Conservation (phyloP, 495 filamentous ascomycete species). For the Staphylotrichum longicolle region DNA sequence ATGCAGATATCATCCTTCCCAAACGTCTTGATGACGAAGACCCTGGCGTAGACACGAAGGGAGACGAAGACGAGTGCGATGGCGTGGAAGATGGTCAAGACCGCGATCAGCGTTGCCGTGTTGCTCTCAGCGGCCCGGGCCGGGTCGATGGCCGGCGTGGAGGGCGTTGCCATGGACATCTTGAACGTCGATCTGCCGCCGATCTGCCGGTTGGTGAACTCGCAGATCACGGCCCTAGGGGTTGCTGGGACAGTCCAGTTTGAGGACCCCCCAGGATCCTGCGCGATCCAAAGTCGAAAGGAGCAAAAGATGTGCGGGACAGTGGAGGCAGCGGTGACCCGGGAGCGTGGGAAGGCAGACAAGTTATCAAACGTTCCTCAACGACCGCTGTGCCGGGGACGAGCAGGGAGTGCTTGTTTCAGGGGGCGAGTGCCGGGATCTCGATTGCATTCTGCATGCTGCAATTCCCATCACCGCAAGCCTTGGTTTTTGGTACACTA, state of each 20-base stretch:
- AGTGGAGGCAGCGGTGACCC: too few species aligned
- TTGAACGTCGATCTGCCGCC: slow-evolving; percentile 1
- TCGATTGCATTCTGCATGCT: background rate
- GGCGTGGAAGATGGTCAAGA: background rate
- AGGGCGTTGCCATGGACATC: background rate
- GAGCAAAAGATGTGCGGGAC: too few species aligned
- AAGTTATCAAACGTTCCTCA: background rate
- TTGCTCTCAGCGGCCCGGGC: slow-evolving; percentile 19
- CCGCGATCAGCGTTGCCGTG: background rate
- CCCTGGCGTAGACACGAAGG: slow-evolving; percentile 9
- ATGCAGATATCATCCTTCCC: slow-evolving; percentile 19
- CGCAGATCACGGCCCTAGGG: background rate
- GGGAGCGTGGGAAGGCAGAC: too few species aligned
- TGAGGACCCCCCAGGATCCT: background rate
- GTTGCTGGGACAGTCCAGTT: background rate
- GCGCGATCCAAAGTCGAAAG: background rate
- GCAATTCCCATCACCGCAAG: background rate
- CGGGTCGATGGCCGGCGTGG: slow-evolving; percentile 5
- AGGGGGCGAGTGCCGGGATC: background rate
- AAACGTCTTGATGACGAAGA: slow-evolving; percentile 10
- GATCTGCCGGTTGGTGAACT: background rate
- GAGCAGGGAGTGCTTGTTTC: background rate
- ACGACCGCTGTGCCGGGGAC: background rate
- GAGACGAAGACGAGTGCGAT: slow-evolving; percentile 2
- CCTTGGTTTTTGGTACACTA: too few species aligned